These are phyloP conservation scores for Ceratocystis colombiana DNA, from an alignment of 2,329 filamentous ascomycete species.

Conservation along the genomic window DNA sequence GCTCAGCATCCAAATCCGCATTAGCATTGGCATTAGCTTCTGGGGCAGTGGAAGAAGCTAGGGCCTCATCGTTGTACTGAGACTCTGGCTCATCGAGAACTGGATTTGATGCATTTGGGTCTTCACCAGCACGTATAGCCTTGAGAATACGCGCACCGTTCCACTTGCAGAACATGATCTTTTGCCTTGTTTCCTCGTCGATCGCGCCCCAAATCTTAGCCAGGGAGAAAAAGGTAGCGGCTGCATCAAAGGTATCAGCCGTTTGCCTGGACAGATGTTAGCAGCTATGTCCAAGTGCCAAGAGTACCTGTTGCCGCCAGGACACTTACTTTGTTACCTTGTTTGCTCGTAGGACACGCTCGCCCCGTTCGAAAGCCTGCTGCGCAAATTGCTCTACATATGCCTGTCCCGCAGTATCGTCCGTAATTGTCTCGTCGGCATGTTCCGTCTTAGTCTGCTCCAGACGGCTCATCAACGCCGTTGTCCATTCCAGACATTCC, in stretches of 20 bases:
- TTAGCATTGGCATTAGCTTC: conserved; percentile 23
- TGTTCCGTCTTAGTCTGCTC: conserved; percentile 69
- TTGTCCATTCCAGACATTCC: conserved; percentile 72
- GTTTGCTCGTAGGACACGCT: conserved; percentile 69
- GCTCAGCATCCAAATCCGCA: conserved; percentile 27
- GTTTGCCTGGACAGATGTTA: conserved; percentile 56
- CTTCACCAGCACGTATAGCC: conserved; percentile 79
- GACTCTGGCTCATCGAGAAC: conserved; percentile 40
- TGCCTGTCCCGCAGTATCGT: conserved; percentile 77
- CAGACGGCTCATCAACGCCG: conserved; percentile 77
- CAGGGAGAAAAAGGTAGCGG: conserved; percentile 83
- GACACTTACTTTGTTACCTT: conserved; percentile 62
- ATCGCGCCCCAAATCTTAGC: conserved; percentile 70
- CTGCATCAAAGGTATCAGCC: conserved; percentile 84
- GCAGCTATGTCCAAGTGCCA: neutral
- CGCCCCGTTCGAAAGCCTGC: conserved; percentile 75
- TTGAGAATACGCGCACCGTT: conserved; percentile 85
- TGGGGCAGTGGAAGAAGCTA: neutral
- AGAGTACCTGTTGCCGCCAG: too few species aligned
- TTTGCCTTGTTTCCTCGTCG: conserved; percentile 66
- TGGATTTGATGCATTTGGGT: conserved; percentile 87
- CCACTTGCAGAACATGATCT: conserved; percentile 95
- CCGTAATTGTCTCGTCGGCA: conserved; percentile 65
- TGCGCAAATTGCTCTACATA: conserved; percentile 91
- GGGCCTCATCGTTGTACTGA: conserved; percentile 27